phyloP scores from a whole-genome alignment of 352 stramenopile species.

The Pythium scleroteichum region DNA sequence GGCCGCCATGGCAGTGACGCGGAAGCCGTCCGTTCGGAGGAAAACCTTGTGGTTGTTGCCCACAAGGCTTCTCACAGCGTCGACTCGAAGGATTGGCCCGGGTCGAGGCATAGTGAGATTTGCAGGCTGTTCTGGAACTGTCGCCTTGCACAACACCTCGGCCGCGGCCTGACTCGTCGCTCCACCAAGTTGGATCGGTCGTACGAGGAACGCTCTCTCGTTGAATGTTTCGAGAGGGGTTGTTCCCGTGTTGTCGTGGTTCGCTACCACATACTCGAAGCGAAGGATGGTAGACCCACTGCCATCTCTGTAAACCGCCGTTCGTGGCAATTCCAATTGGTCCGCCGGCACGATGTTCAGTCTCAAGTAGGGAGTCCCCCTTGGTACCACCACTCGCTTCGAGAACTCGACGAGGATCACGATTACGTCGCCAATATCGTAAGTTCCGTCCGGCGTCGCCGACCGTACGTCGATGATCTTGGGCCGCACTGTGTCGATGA shows the following conservation, averaged over 20 bases:
- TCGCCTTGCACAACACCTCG: conserved; percentile 42
- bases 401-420: conserved; percentile 61
- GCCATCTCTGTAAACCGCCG: conserved; percentile 51
- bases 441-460: conserved; percentile 48
- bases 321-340: conserved; percentile 30
- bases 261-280: conserved; percentile 50
- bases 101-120: conserved; percentile 52
- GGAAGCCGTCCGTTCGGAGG: conserved; percentile 60
- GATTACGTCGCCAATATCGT: conserved; percentile 59
- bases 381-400: conserved; percentile 39
- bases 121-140: conserved; percentile 33
- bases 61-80: conserved; percentile 59
- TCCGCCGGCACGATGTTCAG: conserved; percentile 42
- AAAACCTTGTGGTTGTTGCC: conserved; percentile 63
- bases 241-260: conserved; percentile 42
- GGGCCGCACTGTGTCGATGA: conserved; percentile 49
- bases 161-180: conserved; percentile 34
- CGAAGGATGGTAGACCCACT: conserved; percentile 43
- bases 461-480: conserved; percentile 47
- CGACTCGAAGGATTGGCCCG: conserved; percentile 40
- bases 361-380: conserved; percentile 41
- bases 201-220: conserved; percentile 42
- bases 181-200: conserved; percentile 33
- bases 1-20: conserved; percentile 34
- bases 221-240: conserved; percentile 48